Percentiles rank a stretch among this genome's conserved stretches.
phyloP scores from a whole-genome alignment of 495 filamentous ascomycete genomes.

The Monascus purpureus region DNA sequence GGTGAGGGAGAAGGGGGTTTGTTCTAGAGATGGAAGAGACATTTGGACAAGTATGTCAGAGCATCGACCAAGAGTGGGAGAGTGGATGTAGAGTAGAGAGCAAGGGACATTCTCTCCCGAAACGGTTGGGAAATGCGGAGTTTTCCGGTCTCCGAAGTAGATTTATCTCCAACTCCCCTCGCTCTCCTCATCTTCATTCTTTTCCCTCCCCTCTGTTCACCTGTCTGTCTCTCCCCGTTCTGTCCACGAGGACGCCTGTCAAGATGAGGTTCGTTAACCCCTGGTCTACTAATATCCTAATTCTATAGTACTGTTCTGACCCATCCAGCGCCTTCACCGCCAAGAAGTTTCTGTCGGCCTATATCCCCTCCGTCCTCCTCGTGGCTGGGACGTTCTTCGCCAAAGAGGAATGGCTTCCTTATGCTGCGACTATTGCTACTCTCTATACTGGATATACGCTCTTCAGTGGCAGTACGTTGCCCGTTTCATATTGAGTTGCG shows the following conservation, averaged over 20 bases:
- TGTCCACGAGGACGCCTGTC: slow-evolving; percentile 4
- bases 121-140: too few relatives aligned
- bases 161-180: slow-evolving; percentile 1
- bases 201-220: not conserved
- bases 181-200: slow-evolving; percentile 1
- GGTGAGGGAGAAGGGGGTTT: slow-evolving; percentile 46
- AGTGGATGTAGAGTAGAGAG: slow-evolving; percentile 2
- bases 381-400: slow-evolving; percentile 61
- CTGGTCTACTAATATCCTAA: too few relatives aligned
- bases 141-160: too few relatives aligned
- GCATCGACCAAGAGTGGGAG: not conserved
- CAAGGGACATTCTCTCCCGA: too few relatives aligned
- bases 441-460: slow-evolving; percentile 51
- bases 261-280: slow-evolving; percentile 21
- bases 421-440: slow-evolving; percentile 50
- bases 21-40: slow-evolving; percentile 5
- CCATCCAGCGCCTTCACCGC: slow-evolving; percentile 25
- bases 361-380: slow-evolving; percentile 73
- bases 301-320: not conserved
- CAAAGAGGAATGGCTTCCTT: slow-evolving; percentile 64
- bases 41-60: too few relatives aligned
- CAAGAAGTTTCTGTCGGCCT: slow-evolving; percentile 57
- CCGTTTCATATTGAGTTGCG: slow-evolving; percentile 1
- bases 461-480: slow-evolving; percentile 19
- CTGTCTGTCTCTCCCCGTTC: not conserved